Evolutionary conservation across 1,284 basidiomycete genomes (phyloP).

Genomic region (Lignosus rhinocerotis): DNA sequence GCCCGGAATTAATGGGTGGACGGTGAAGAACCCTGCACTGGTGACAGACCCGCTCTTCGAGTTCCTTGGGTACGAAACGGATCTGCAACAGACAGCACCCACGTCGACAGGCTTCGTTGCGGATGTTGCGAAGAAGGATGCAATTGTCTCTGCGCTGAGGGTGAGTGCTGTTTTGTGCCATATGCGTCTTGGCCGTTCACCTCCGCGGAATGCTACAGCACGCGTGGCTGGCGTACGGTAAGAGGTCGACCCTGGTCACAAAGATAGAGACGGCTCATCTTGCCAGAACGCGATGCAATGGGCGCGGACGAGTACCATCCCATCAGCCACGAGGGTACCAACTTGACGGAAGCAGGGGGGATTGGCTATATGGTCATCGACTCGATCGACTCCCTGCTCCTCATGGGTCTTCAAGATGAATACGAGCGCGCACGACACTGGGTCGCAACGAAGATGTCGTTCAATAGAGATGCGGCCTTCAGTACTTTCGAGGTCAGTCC

Average conservation of each 20-base stretch:
- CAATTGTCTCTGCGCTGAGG: conserved; percentile 76
- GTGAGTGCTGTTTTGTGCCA: conserved; percentile 42
- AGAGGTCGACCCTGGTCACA: neutral
- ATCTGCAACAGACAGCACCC: conserved; percentile 16
- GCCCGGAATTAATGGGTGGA: neutral
- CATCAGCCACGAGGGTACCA: conserved; percentile 70
- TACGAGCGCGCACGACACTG: conserved; percentile 79
- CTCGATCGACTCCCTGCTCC: conserved; percentile 82
- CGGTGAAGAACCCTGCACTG: conserved; percentile 15
- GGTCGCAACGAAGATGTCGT: conserved; percentile 71
- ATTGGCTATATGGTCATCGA: conserved; percentile 88
- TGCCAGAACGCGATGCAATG: conserved; percentile 82
- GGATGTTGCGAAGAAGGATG: conserved; percentile 65
- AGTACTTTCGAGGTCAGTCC: conserved; percentile 88
- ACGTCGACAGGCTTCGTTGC: conserved; percentile 40
- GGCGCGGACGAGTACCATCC: conserved; percentile 90
- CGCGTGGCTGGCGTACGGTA: conserved; percentile 81
- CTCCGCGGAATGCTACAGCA: conserved; percentile 45
- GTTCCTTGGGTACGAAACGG: conserved; percentile 16
- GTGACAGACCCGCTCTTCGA: conserved; percentile 16
- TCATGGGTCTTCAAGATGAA: conserved; percentile 84
- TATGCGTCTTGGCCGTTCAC: neutral
- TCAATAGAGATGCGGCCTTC: conserved; percentile 80
- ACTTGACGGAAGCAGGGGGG: conserved; percentile 73
- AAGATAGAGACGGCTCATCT: conserved; percentile 24